phyloP scores from a whole-genome alignment of 164 flowering plant species.

The Tinospora cordifolia region DNA sequence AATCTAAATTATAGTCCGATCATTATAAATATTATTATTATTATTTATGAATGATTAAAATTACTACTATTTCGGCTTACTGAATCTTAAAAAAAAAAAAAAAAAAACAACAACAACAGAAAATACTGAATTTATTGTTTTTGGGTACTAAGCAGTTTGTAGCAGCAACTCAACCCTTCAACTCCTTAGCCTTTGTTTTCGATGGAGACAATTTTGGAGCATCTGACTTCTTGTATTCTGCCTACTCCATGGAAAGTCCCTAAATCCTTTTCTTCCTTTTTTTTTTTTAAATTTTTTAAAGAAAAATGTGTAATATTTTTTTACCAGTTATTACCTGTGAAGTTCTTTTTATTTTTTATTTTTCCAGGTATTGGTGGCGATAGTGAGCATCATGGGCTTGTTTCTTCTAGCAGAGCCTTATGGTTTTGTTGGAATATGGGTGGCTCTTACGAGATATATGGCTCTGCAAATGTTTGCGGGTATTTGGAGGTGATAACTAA shows the following conservation, averaged over 20 bases:
- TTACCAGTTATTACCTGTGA: not conserved
- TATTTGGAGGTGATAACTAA: slow-evolving; percentile 50
- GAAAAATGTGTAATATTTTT: not conserved
- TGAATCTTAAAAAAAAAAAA: not conserved
- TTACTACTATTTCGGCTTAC: not conserved
- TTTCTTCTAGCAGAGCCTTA: slow-evolving; percentile 41
- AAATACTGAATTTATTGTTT: slow-evolving; percentile 4
- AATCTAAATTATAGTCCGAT: not conserved
- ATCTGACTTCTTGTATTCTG: slow-evolving; percentile 77
- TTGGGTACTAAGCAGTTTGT: slow-evolving; percentile 50
- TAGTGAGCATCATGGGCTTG: slow-evolving; percentile 56
- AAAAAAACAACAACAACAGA: too few species aligned
- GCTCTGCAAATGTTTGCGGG: slow-evolving; percentile 61
- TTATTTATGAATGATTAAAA: not conserved
- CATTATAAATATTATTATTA: too few species aligned
- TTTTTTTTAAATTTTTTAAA: not conserved
- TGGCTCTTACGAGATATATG: slow-evolving; percentile 79
- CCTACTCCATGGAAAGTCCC: slow-evolving; percentile 63
- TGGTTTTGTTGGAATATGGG: slow-evolving; percentile 83
- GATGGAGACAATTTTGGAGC: slow-evolving; percentile 90
- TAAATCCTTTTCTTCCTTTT: not conserved
- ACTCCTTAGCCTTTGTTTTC: slow-evolving; percentile 77
- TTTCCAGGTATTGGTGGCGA: slow-evolving; percentile 75
- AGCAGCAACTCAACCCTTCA: slow-evolving; percentile 76
- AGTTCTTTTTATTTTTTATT: slow-evolving; percentile 1